Percentiles rank a stretch among this genome's conserved stretches.
phyloP scores from a whole-genome alignment of 257 asterid species.

The Coffea eugenioides region DNA sequence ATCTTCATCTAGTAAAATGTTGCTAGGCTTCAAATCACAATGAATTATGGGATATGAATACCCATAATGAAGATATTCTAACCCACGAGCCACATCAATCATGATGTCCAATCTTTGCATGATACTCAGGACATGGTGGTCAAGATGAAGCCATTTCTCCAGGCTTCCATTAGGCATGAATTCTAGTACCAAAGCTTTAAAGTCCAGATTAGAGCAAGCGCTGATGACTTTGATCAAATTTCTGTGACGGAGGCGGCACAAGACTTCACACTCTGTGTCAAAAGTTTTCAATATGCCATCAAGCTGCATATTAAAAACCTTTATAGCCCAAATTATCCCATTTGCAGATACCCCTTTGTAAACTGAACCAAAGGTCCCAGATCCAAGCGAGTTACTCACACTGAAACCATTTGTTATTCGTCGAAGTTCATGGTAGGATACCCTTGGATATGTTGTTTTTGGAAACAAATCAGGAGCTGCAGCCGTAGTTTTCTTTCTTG shows the following conservation, averaged over 20 bases:
- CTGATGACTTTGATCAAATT: not conserved
- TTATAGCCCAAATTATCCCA: not conserved
- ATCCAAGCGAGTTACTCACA: not conserved
- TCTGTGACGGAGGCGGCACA: not conserved
- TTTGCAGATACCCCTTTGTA: not conserved
- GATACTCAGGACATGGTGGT: too few species aligned
- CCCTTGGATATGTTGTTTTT: too few species aligned
- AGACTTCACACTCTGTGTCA: not conserved
- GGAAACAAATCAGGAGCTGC: too few species aligned
- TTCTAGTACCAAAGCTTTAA: not conserved
- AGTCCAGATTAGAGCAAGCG: not conserved
- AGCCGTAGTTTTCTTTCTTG: not conserved
- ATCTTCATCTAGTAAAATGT: not conserved
- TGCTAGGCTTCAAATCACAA: not conserved
- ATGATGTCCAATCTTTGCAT: too few species aligned
- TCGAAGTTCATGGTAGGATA: not conserved
- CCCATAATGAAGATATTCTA: too few species aligned
- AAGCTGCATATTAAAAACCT: not conserved
- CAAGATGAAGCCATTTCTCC: too few species aligned
- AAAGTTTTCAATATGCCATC: not conserved
- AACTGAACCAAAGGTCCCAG: not conserved
- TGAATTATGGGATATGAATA: not conserved
- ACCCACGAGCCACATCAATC: too few species aligned
- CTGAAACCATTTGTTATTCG: not conserved
- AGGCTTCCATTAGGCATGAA: constrained; percentile 4